phyloP scores from a whole-genome alignment of 768 basidiomycete species.

The Kondoa subrosea region DNA sequence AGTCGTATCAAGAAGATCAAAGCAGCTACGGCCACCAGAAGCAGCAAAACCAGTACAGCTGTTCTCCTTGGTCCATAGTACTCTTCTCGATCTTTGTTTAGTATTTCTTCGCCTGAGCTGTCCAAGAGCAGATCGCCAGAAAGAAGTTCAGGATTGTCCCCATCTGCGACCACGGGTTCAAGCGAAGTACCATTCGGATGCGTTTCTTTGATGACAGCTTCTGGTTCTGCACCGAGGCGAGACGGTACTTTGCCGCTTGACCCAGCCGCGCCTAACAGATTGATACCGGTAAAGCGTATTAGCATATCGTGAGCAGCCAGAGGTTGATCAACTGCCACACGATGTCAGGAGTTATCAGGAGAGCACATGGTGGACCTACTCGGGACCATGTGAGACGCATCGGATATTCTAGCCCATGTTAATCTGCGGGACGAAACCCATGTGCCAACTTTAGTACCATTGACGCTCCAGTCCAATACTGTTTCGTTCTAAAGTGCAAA shows the following conservation, averaged over 20 bases:
- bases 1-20: constrained; percentile 3
- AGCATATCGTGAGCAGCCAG: constrained; percentile 95
- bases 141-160: background rate
- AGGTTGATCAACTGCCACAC: constrained; percentile 50
- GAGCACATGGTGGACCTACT: background rate
- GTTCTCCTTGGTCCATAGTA: constrained; percentile 26
- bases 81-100: constrained; percentile 25
- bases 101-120: constrained; percentile 16
- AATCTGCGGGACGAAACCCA: constrained; percentile 80
- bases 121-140: background rate
- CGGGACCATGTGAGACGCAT: constrained; percentile 81
- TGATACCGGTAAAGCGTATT: constrained; percentile 83
- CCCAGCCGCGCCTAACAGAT: constrained; percentile 63
- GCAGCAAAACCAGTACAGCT: constrained; percentile 23
- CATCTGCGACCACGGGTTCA: background rate
- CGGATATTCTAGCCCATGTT: constrained; percentile 82
- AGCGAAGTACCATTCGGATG: constrained; percentile 31
- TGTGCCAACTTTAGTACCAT: constrained; percentile 59
- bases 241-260: constrained; percentile 67
- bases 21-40: constrained; percentile 13
- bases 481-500: constrained; percentile 27
- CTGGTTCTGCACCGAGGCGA: constrained; percentile 53
- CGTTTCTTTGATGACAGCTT: constrained; percentile 32
- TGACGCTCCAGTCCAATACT: constrained; percentile 41
- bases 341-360: background rate